Evolutionary conservation across 345 rosid genomes (phyloP), one percentile per base, ranked within the genome.

Genomic region (Lumnitzera littorea): DNA sequence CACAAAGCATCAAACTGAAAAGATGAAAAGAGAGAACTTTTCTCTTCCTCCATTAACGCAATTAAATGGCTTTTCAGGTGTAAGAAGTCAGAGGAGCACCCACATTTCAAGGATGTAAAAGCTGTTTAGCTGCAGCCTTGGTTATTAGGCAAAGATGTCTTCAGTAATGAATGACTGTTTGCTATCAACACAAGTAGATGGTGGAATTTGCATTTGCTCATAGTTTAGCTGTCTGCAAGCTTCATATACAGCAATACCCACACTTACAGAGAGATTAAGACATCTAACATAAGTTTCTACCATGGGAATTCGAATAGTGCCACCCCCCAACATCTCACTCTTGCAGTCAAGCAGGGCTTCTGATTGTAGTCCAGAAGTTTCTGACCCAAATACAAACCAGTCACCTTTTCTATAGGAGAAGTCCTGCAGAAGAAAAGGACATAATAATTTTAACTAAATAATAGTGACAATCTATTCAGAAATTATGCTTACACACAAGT

Each of bases 251-350:
- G 98, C 94, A 67, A 89, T 80, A 36, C 96, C 96, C 60, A 82
- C 96, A 62, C 96, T 92, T 54, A 92, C 98, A 2, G 96, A 87
- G 36, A 92, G 91, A 71, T 92, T 92, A 65, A 92, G 73, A 67
- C 96, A 92, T 77, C 98, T 76, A 50, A 89, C 98, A 27, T 89
- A 82, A 2, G 96, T 92, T 65, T 92, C 96, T 56, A 87, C 80
- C 98, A 92, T 92, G 0, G 96, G 98, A 65, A 92, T 85, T 65
- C 94, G 72, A 70, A 92, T 63, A 53, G 84, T 85, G 5, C 94
- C 96, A 15, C 96, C 90, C 12, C 96, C 94, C 47, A 66, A 76
- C 11, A 64, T 58, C 70, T 81, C 71, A 46, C 64, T 69, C 68
- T 73, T 81, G 83, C 96, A 92, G 64, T 87, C 94, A 23, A 61